Evolutionary conservation across 768 basidiomycete species (phyloP), one percentile per base, ranked within the genome.

Genomic region (Coprinellus aureogranulatus): DNA sequence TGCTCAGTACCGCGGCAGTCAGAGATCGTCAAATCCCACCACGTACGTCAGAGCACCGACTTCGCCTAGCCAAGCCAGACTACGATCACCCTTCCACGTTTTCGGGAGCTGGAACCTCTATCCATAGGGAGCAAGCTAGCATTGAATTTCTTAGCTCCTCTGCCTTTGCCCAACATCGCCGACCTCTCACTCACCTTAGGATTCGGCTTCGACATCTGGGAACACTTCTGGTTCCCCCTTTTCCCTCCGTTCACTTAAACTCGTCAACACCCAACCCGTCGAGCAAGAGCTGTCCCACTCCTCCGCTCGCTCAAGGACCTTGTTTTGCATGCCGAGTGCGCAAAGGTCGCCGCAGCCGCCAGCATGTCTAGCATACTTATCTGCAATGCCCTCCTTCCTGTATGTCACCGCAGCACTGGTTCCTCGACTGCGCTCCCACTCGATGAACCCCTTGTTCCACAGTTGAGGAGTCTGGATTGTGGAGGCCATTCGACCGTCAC

Each of bases 281-380:
- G 55, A 56, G 31, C 28, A 48, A 23, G 46, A 56, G 45, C 25
- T 56, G 23, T 39, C 49, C 12, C 45, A 48, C 26, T 49, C 31
- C 39, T 12, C 49, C 55, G 31, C 10, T 18, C 6, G 18, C 47
- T 56, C 22, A 22, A 14, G 1, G 28, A 48, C 12, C 30, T 56
- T 18, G 23, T 11, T 9, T 26, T 56, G 23, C 55, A 56, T 34
- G 55, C 25, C 20, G 55, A 56, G 20, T 56, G 49, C 22, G 28
- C 55, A 1, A 48, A 56, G 31, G 2, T 27, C 12, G 31, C 39
- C 1, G 18, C 42, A 20, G 44, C 26, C 8, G 47, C 47, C 31
- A 46, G 23, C 6, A 41, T 54, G 25, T 54, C 53, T 8, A 30
- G 47, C 23, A 31, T 31, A 9, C 47, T n/a, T n/a, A n/a, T 55